Percentiles rank a stretch among this genome's conserved stretches.
Evolutionary conservation across 1,284 basidiomycete species (phyloP).

Genomic region (Sporisorium exsertum): DNA sequence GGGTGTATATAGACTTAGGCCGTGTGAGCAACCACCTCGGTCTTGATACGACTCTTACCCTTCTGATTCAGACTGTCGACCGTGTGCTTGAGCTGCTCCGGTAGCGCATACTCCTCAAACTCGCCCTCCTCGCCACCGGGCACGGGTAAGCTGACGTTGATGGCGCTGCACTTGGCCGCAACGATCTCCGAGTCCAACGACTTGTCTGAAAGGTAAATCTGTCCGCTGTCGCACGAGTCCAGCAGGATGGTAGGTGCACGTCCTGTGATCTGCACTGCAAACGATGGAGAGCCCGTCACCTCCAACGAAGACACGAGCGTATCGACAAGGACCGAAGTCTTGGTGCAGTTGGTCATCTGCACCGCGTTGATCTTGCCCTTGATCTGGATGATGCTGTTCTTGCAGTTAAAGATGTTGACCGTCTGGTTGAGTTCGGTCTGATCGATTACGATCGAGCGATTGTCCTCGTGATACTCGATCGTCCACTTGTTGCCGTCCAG

Average conservation of each 20-base stretch:
- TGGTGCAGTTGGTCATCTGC: slow-evolving; percentile 80
- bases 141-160: slow-evolving; percentile 91
- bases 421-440: slow-evolving; percentile 84
- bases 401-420: slow-evolving; percentile 91
- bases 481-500: slow-evolving; percentile 95
- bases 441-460: slow-evolving; percentile 80
- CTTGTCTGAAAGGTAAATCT: slow-evolving; percentile 89
- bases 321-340: slow-evolving; percentile 88
- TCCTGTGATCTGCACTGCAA: slow-evolving; percentile 91
- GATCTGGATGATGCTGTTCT: slow-evolving; percentile 85
- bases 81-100: slow-evolving; percentile 93
- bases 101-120: slow-evolving; percentile 88
- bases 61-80: slow-evolving; percentile 77
- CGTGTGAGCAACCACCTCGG: slow-evolving; percentile 64
- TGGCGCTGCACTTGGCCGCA: slow-evolving; percentile 91
- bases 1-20: slow-evolving; percentile 19
- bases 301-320: slow-evolving; percentile 89
- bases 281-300: slow-evolving; percentile 90
- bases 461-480: slow-evolving; percentile 92
- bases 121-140: slow-evolving; percentile 90
- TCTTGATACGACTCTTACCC: slow-evolving; percentile 75
- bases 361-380: slow-evolving; percentile 97
- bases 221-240: slow-evolving; percentile 93
- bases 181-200: slow-evolving; percentile 87
- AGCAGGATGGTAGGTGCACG: slow-evolving; percentile 89